Evolutionary conservation across 345 rosid species (phyloP).

Genomic region (Syzygium aqueum): DNA sequence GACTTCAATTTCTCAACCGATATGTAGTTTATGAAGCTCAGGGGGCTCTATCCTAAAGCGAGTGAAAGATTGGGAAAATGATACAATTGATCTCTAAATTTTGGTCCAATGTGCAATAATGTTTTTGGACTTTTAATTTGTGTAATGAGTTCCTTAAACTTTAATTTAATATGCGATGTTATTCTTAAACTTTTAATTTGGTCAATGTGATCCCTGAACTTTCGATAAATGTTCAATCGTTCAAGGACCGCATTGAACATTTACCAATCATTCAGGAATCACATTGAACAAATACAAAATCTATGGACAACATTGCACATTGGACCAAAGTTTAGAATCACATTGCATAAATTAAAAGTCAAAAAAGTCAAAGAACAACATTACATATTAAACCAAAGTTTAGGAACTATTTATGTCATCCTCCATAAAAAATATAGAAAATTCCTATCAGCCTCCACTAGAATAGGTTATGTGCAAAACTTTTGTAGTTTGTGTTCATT

Average conservation of each 20-base stretch:
- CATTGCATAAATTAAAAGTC: not conserved
- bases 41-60: not conserved
- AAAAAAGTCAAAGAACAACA: not conserved
- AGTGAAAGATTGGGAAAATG: not conserved
- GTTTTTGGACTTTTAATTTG: not conserved
- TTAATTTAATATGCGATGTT: accelerated
- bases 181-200: not conserved
- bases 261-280: no score
- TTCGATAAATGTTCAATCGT: accelerated
- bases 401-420: not conserved
- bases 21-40: not conserved
- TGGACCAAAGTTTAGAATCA: no score
- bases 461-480: not conserved
- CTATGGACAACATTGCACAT: accelerated
- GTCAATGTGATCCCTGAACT: accelerated
- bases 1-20: not conserved
- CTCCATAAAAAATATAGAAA: not conserved
- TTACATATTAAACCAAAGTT: not conserved
- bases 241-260: not conserved
- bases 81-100: accelerated
- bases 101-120: not conserved
- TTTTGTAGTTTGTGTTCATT: not conserved
- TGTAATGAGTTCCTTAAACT: accelerated
- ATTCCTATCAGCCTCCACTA: not conserved
- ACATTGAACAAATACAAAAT: not conserved